Percentiles rank a stretch among this genome's conserved stretches.
phyloP scores from a whole-genome alignment of 139 green algal species.

The Auxenochlorella pyrenoidosa region DNA sequence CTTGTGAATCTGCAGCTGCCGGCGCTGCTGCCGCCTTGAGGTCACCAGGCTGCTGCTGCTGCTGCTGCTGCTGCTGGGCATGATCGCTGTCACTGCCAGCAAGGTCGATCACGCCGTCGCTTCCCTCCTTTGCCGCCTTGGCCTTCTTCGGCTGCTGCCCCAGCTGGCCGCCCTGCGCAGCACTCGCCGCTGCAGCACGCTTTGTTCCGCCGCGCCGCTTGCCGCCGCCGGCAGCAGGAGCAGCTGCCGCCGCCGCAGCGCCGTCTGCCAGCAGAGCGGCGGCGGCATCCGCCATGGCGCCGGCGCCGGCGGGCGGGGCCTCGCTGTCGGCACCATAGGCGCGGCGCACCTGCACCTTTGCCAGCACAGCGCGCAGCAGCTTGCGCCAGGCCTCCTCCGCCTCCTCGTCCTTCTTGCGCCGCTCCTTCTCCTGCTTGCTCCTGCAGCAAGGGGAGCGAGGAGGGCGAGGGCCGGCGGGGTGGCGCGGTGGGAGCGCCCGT shows the following conservation, averaged over 20 bases:
- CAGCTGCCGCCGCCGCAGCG: not conserved
- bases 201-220: not conserved
- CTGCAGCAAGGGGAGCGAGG: not conserved
- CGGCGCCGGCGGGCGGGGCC: not conserved
- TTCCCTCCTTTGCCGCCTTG: not conserved
- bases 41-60: slow-evolving; percentile 12
- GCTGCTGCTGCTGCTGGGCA: not conserved
- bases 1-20: not conserved
- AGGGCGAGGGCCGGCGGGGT: not conserved
- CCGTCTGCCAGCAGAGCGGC: not conserved
- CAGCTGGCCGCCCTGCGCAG: no score
- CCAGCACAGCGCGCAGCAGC: slow-evolving; percentile 56
- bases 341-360: slow-evolving; percentile 46
- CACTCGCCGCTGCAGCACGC: not conserved
- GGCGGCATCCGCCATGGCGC: slow-evolving; percentile 26
- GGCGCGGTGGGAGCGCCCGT: not conserved
- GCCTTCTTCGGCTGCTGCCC: not conserved
- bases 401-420: slow-evolving; percentile 35
- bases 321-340: slow-evolving; percentile 33
- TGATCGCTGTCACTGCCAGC: not conserved
- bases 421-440: slow-evolving; percentile 41
- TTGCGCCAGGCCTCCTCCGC: slow-evolving; percentile 60
- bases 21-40: not conserved
- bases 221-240: not conserved
- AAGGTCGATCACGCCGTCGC: not conserved